Evolutionary conservation across 495 filamentous ascomycete genomes (phyloP).

Genomic region (Lepidopterella palustris): DNA sequence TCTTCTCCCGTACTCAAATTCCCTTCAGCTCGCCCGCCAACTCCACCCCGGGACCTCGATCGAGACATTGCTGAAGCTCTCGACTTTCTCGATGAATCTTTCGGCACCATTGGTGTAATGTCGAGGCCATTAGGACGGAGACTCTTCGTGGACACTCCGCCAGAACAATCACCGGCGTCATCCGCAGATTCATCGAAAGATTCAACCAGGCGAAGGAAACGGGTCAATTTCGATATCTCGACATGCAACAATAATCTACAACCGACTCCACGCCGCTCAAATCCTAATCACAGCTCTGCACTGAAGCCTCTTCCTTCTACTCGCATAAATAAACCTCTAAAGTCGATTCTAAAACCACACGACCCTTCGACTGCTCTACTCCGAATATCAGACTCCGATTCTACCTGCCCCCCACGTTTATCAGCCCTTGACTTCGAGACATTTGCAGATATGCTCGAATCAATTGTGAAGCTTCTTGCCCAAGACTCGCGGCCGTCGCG

Average conservation of each 20-base stretch:
- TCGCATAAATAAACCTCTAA: slow-evolving; percentile 59
- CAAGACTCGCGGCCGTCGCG: slow-evolving; percentile 59
- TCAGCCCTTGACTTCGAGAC: slow-evolving; percentile 37
- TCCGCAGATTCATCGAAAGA: slow-evolving; percentile 36
- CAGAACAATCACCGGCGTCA: slow-evolving; percentile 43
- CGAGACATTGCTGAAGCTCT: slow-evolving; percentile 30
- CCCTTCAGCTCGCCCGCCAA: slow-evolving; percentile 51
- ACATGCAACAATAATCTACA: slow-evolving; percentile 65
- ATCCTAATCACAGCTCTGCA: slow-evolving; percentile 41
- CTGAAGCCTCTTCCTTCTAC: slow-evolving; percentile 50
- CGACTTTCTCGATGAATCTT: slow-evolving; percentile 33
- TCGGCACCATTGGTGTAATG: slow-evolving; percentile 7
- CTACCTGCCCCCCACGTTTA: slow-evolving; percentile 27
- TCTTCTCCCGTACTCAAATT: slow-evolving; percentile 27
- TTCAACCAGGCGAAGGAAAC: slow-evolving; percentile 52
- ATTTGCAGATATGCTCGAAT: slow-evolving; percentile 75
- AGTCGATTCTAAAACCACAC: slow-evolving; percentile 77
- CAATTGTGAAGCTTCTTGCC: slow-evolving; percentile 69
- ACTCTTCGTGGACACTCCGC: slow-evolving; percentile 41
- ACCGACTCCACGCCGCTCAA: slow-evolving; percentile 46
- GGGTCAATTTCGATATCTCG: slow-evolving; percentile 46
- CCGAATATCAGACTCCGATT: slow-evolving; percentile 30
- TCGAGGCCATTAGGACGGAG: neutral
- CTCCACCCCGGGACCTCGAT: slow-evolving; percentile 53
- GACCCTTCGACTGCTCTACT: slow-evolving; percentile 40